Percentiles rank a stretch among this genome's conserved stretches.
Conservation (phyloP, 2,329 filamentous ascomycete species). For the Botryotinia globosa region DNA sequence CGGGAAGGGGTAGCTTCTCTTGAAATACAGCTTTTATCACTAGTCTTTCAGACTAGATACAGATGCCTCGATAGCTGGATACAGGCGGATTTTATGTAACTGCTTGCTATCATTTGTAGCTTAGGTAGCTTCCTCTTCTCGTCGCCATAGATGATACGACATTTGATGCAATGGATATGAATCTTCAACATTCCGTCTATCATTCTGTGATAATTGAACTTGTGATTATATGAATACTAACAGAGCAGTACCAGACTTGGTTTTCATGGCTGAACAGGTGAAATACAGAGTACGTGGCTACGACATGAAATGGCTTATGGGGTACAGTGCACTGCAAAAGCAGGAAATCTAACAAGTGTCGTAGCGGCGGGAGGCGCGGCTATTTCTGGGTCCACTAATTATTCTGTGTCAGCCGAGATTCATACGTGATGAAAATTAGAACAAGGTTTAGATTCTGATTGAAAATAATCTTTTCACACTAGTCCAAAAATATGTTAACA, state of each 20-base stretch:
- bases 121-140: neutral
- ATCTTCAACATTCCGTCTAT: neutral
- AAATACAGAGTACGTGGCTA: neutral
- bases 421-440: neutral
- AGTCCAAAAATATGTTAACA: neutral
- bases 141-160: neutral
- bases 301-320: neutral
- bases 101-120: neutral
- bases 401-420: neutral
- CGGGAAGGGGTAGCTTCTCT: neutral
- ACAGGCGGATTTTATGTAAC: neutral
- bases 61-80: neutral
- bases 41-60: neutral
- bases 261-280: neutral
- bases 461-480: neutral
- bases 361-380: neutral
- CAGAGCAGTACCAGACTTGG: neutral
- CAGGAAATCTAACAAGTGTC: neutral
- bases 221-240: neutral
- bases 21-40: neutral
- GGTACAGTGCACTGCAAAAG: neutral
- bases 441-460: neutral
- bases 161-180: neutral
- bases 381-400: neutral
- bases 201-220: neutral